These are phyloP conservation scores for Staphylotrichum longicolle DNA, from an alignment of 495 filamentous ascomycete species.

Conservation along the genomic window DNA sequence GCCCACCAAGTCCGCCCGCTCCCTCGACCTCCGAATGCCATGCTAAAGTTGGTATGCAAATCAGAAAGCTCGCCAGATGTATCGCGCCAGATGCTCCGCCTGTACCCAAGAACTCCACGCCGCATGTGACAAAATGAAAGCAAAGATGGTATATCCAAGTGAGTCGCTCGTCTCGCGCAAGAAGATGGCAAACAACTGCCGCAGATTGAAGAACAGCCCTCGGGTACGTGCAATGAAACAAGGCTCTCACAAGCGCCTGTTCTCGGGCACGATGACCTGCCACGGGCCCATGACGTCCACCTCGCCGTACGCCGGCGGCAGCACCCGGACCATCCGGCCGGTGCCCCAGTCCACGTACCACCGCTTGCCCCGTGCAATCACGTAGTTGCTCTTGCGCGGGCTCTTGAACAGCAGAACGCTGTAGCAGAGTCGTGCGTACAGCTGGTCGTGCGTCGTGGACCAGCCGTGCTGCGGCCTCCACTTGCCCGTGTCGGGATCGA, in stretches of 20 bases:
- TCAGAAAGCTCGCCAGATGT: conserved; percentile 12
- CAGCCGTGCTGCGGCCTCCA: conserved; percentile 49
- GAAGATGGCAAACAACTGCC: neutral
- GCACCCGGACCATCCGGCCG: conserved; percentile 41
- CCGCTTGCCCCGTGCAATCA: conserved; percentile 46
- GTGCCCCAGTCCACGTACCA: conserved; percentile 51
- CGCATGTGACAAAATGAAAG: conserved; percentile 12
- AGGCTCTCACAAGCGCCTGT: conserved; percentile 32
- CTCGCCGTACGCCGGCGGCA: conserved; percentile 43
- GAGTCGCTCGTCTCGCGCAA: conserved; percentile 7
- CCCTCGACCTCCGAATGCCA: conserved; percentile 9
- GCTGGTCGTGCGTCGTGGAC: conserved; percentile 50
- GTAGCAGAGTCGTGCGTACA: conserved; percentile 56
- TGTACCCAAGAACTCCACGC: conserved; percentile 15
- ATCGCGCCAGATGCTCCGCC: conserved; percentile 15
- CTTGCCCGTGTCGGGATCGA: conserved; percentile 45
- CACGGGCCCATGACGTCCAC: conserved; percentile 38
- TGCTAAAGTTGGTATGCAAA: conserved; percentile 17
- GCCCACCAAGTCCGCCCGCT: conserved; percentile 1
- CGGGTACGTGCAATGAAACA: neutral
- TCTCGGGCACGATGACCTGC: conserved; percentile 38
- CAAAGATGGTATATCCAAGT: conserved; percentile 7
- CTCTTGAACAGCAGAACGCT: conserved; percentile 45
- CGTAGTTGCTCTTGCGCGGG: conserved; percentile 47
- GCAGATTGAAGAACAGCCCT: neutral